These are phyloP conservation scores for Haplosporangium gracile DNA, from an alignment of 192 early-diverging fungal species.

Conservation along the genomic window DNA sequence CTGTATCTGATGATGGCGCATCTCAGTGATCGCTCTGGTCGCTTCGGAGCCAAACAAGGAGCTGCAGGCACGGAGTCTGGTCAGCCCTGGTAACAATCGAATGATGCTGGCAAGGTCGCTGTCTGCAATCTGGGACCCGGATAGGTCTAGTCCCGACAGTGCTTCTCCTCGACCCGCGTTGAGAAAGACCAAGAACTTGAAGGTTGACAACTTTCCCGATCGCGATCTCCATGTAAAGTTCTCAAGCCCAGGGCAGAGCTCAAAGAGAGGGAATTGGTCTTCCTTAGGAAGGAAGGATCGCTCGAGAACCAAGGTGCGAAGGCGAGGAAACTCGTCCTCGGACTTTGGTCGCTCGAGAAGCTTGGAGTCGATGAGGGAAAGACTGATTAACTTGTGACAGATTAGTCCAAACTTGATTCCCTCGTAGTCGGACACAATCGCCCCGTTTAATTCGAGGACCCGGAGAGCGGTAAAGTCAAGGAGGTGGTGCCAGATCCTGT, in stretches of 20 bases:
- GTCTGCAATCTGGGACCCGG: conserved; percentile 3
- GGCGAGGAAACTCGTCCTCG: conserved; percentile 5
- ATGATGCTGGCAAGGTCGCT: conserved; percentile 18
- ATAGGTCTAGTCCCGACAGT: conserved; percentile 13
- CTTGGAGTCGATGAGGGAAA: conserved; percentile 22
- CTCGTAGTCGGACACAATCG: conserved; percentile 32
- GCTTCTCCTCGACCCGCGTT: conserved; percentile 3
- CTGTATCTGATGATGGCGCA: conserved; percentile 5
- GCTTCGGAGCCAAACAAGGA: conserved; percentile 17
- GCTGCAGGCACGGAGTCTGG: not conserved
- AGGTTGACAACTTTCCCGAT: conserved; percentile 3
- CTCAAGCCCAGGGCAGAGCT: conserved; percentile 19
- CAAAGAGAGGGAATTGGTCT: conserved; percentile 12
- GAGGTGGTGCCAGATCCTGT: conserved; percentile 14
- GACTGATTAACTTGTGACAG: conserved; percentile 5
- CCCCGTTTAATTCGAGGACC: conserved; percentile 13
- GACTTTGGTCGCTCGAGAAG: conserved; percentile 27
- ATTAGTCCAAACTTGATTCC: conserved; percentile 7
- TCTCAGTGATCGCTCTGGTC: not conserved
- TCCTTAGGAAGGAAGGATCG: conserved; percentile 22
- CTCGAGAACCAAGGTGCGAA: conserved; percentile 20
- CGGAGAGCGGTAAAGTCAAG: not conserved
- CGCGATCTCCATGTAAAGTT: conserved; percentile 25
- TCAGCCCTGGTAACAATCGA: conserved; percentile 8
- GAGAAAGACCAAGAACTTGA: conserved; percentile 21